phyloP scores from a whole-genome alignment of 352 stramenopile genomes.

The Pythium oligandrum region DNA sequence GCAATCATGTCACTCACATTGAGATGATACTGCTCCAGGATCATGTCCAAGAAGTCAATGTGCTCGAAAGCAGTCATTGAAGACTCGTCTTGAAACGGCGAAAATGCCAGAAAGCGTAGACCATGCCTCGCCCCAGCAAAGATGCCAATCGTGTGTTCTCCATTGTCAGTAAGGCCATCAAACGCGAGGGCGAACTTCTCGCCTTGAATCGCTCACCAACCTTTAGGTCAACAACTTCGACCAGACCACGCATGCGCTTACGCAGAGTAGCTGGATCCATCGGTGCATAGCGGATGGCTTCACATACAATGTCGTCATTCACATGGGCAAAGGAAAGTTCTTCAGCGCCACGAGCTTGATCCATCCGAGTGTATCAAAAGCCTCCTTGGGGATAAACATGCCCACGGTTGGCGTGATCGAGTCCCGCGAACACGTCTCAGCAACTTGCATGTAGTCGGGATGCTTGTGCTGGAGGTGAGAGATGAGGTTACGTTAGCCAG shows the following conservation, averaged over 20 bases:
- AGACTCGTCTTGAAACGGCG: not conserved
- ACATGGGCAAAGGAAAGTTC: slow-evolving; percentile 2
- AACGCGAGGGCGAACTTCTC: slow-evolving; percentile 2
- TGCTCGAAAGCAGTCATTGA: not conserved
- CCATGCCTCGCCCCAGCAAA: slow-evolving; percentile 1
- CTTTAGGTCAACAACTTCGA: not conserved
- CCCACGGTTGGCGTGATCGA: not conserved
- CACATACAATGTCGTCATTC: not conserved
- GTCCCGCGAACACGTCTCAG: not conserved
- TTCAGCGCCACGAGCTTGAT: not conserved
- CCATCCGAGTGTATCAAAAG: not conserved
- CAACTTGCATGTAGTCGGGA: not conserved
- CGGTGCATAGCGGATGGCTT: no score
- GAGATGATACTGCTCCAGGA: not conserved
- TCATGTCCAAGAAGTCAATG: slow-evolving; percentile 1
- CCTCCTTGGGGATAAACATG: not conserved
- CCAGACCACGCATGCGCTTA: no score
- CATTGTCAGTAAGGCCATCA: not conserved
- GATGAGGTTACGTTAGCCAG: no score
- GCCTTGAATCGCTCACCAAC: not conserved
- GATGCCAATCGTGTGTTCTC: not conserved
- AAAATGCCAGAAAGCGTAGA: not conserved
- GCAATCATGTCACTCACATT: not conserved
- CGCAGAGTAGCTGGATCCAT: no score
- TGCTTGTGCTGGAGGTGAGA: no score